Base-by-base conservation (phyloP, 2,329 filamentous ascomycete genomes). In the Aspergillus fumigatiaffinis region DNA sequence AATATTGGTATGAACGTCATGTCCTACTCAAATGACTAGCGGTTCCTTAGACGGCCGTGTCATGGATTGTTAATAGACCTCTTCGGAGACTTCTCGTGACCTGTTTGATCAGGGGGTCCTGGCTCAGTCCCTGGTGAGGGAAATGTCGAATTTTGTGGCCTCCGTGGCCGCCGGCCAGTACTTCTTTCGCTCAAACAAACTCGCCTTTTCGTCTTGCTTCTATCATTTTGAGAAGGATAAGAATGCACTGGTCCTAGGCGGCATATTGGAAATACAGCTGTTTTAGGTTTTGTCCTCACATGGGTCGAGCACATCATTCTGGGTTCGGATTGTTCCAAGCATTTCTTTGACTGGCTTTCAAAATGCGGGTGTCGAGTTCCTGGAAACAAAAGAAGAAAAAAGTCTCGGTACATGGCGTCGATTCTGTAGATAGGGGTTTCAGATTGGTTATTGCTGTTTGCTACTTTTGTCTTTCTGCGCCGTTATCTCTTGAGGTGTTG, bases 1-100 rank as follows among this genome's bases (percentile, higher is more conserved):
- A 56, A 57, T 55, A 59, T 62, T 60, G 62, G 64, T 62, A 57
- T 60, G 59, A 59, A 54, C 56, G 57, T 63, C 55, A 53, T 58
- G 42, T 62, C 52, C 55, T 35, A 28, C 26, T 52, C 20, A 20
- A 12, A 29, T 51, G 46, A 28, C 42, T 55, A 52, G 56, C 55
- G 52, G 51, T 61, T 54, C 56, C 50, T 25, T 47, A 52, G 55
- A 60, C 50, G 32, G 50, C 52, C 51, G 58, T 54, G 54, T 51
- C 60, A 54, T 57, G 60, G 57, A 52, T 52, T 56, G 55, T 57
- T 59, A 53, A 63, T 59, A 60, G 53, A 60, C 49, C 53, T 44
- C 48, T 50, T 56, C 41, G 20, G 23, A 52, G 51, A 48, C 32
- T 26, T 42, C 41, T 25, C 62, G 65, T 64, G 63, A 65, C 55